These are phyloP conservation scores for Colletotrichum salicis DNA, from an alignment of 2,329 filamentous ascomycete species.

Conservation along the genomic window DNA sequence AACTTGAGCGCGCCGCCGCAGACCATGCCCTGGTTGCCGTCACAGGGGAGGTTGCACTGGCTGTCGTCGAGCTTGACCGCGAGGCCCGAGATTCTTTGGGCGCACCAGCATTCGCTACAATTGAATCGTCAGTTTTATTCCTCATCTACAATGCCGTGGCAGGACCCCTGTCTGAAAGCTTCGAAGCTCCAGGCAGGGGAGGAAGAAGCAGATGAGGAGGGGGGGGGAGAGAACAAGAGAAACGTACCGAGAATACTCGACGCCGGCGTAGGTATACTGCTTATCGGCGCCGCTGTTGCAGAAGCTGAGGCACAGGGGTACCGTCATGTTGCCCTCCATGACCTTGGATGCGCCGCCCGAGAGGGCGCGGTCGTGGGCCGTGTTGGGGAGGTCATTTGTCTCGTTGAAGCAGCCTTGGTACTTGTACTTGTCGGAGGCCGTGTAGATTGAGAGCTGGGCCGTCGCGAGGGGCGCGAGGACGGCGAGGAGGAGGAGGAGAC, in stretches of 20 bases:
- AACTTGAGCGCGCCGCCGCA: slow-evolving; percentile 66
- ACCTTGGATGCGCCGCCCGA: slow-evolving; percentile 53
- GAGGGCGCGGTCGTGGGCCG: slow-evolving; percentile 57
- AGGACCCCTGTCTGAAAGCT: not conserved
- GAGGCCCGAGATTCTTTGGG: slow-evolving; percentile 58
- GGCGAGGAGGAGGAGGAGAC: slow-evolving; percentile 31
- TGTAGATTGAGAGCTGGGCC: slow-evolving; percentile 47
- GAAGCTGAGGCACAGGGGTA: slow-evolving; percentile 60
- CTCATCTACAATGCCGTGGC: not conserved
- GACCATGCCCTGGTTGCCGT: slow-evolving; percentile 60
- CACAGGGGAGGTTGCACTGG: slow-evolving; percentile 63
- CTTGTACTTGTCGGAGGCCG: slow-evolving; percentile 50
- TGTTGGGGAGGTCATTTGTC: slow-evolving; percentile 56
- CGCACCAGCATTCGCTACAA: slow-evolving; percentile 69
- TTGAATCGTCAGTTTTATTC: not conserved
- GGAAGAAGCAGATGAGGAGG: not conserved
- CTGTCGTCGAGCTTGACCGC: slow-evolving; percentile 57
- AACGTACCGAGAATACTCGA: slow-evolving; percentile 62
- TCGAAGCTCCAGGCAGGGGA: not conserved
- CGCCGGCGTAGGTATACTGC: slow-evolving; percentile 60
- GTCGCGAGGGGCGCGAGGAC: slow-evolving; percentile 33
- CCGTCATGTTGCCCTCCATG: slow-evolving; percentile 59
- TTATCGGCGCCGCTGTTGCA: slow-evolving; percentile 53
- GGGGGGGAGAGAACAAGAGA: not conserved
- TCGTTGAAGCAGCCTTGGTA: slow-evolving; percentile 71